phyloP scores from a whole-genome alignment of 768 basidiomycete species.

The Plicaturopsis crispa region DNA sequence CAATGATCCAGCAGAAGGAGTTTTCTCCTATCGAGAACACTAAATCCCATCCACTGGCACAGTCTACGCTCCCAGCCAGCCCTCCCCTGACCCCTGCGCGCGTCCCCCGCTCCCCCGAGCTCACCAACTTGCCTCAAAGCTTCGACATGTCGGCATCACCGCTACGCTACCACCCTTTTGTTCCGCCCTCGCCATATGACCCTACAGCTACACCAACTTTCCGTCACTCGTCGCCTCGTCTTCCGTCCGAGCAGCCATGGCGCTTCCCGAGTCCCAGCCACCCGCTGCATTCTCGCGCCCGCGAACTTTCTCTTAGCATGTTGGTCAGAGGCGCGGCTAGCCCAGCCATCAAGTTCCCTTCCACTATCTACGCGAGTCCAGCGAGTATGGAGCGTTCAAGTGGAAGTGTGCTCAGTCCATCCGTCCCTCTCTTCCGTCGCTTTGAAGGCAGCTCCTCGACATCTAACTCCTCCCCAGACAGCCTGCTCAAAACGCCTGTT shows the following conservation, averaged over 20 bases:
- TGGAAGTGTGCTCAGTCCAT: no score
- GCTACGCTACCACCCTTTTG: constrained; percentile 14
- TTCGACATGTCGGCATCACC: not conserved
- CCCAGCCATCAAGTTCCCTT: constrained; percentile 29
- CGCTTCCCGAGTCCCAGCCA: constrained; percentile 75
- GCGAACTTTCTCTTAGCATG: constrained; percentile 61
- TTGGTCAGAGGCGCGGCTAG: constrained; percentile 47
- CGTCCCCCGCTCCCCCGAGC: not conserved
- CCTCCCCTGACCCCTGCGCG: constrained; percentile 27
- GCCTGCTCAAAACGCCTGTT: constrained; percentile 15
- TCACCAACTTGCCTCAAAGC: not conserved
- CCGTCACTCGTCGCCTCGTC: constrained; percentile 66
- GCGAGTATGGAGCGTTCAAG: no score
- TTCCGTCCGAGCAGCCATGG: constrained; percentile 79
- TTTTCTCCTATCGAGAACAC: constrained; percentile 8
- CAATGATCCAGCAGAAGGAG: constrained; percentile 18
- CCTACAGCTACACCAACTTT: constrained; percentile 70
- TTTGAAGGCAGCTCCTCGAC: no score
- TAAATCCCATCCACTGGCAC: constrained; percentile 7
- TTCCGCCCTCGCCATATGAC: constrained; percentile 70
- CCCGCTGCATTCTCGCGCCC: constrained; percentile 57
- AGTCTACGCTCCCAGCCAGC: constrained; percentile 23
- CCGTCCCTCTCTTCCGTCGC: no score
- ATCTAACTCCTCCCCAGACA: constrained; percentile 27
- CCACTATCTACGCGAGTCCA: constrained; percentile 3